Evolutionary conservation across 306 rosid genomes (phyloP).

Genomic region (Calophaca sinica): DNA sequence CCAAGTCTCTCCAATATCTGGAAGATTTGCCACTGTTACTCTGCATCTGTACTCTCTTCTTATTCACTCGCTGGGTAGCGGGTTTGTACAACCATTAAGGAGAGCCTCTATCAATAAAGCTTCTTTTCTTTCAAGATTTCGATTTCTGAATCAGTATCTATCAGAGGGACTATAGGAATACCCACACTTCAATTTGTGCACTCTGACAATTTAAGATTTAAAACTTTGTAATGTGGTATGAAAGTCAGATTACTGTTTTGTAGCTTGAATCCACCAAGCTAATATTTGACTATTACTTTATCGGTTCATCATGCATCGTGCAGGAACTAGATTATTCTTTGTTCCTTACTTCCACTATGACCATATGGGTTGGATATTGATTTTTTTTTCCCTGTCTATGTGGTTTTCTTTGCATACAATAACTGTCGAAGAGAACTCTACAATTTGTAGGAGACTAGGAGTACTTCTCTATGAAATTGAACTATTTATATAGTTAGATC

Average conservation of each 20-base stretch:
- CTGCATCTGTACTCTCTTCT: neutral
- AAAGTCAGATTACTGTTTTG: neutral
- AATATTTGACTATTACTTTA: neutral
- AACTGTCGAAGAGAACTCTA: conserved; percentile 13
- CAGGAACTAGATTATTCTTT: conserved; percentile 9
- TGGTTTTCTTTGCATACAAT: conserved; percentile 30
- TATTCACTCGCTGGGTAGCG: neutral
- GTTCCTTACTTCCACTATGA: neutral
- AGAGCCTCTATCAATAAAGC: neutral
- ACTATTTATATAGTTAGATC: neutral
- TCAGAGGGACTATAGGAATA: neutral
- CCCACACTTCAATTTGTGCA: conserved; percentile 3
- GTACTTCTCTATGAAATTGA: neutral
- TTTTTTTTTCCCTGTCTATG: neutral
- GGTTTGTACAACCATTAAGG: neutral
- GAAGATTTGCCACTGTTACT: neutral
- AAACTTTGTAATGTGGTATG: conserved; percentile 18
- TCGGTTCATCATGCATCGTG: conserved; percentile 8
- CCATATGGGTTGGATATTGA: neutral
- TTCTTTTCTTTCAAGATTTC: no score
- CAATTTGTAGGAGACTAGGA: neutral
- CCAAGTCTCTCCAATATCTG: neutral
- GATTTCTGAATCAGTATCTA: neutral
- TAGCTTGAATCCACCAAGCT: conserved; percentile 3
- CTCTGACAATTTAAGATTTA: neutral